Conservation (phyloP, 495 filamentous ascomycete species). For the Penicillium turbatum region DNA sequence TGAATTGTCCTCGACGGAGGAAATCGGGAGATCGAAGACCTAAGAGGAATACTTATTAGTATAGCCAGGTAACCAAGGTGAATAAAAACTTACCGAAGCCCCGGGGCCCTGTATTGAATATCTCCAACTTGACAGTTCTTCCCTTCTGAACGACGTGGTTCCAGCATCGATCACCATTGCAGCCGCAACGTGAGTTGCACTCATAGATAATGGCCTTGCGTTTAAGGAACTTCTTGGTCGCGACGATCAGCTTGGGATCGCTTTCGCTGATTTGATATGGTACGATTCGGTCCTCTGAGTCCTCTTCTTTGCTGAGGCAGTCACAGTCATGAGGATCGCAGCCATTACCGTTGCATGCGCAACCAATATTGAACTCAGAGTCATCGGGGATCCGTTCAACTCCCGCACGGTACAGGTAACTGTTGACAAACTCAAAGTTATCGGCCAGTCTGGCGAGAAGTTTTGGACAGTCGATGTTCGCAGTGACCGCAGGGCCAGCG, state of each 20-base stretch:
- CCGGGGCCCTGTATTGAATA: constrained; percentile 72
- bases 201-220: constrained; percentile 63
- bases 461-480: constrained; percentile 19
- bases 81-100: constrained; percentile 67
- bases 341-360: constrained; percentile 25
- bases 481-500: constrained; percentile 26
- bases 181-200: constrained; percentile 71
- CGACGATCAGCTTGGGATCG: constrained; percentile 13
- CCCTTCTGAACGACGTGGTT: constrained; percentile 81
- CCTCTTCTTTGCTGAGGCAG: constrained; percentile 37
- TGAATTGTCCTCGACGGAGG: constrained; percentile 74
- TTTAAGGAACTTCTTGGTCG: constrained; percentile 27
- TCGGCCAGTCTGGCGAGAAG: constrained; percentile 23
- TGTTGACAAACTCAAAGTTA: constrained; percentile 44
- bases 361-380: constrained; percentile 44
- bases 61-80: neutral
- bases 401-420: constrained; percentile 35
- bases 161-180: constrained; percentile 57
- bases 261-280: constrained; percentile 28
- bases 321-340: constrained; percentile 36
- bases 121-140: constrained; percentile 66
- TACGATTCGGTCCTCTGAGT: constrained; percentile 34
- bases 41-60: constrained; percentile 19
- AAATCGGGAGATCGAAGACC: constrained; percentile 65
- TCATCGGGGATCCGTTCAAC: constrained; percentile 29